Conservation (phyloP, 441 rosid species). For the Corymbia citriodora region DNA sequence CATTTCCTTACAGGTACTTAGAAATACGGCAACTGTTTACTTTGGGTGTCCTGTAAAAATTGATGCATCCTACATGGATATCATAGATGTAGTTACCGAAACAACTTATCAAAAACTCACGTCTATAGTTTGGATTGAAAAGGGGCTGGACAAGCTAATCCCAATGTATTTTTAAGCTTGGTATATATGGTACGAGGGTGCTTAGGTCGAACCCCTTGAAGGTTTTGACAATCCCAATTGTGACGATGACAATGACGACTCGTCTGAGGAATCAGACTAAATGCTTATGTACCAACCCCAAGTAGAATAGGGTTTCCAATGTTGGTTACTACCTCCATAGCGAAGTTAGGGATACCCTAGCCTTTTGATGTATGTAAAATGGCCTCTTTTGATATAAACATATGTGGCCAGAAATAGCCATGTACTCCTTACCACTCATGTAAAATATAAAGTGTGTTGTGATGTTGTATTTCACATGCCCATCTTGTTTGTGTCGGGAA, state of each 20-base stretch:
- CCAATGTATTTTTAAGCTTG: neutral
- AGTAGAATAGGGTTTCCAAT: neutral
- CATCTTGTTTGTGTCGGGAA: too few species aligned
- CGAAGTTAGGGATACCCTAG: neutral
- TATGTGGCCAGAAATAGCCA: too few species aligned
- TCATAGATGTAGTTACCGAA: neutral
- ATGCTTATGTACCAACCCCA: neutral
- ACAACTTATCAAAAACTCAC: neutral
- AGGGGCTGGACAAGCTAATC: neutral
- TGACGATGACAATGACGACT: neutral
- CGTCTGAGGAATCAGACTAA: neutral
- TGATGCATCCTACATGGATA: fast-evolving
- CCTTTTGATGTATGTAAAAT: neutral
- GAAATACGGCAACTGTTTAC: neutral
- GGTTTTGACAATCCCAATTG: neutral
- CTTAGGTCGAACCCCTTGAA: neutral
- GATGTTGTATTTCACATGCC: too few species aligned
- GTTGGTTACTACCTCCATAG: neutral
- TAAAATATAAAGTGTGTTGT: too few species aligned
- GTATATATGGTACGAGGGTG: neutral
- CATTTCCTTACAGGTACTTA: neutral
- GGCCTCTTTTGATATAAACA: too few species aligned
- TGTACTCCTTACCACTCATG: too few species aligned
- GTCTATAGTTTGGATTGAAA: neutral
- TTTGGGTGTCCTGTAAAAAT: neutral